A percentile compares a stretch with the other conserved stretches of the same genome.
Evolutionary conservation across 129 eudicot genomes (phyloP).

Genomic region (Artemisia annua): DNA sequence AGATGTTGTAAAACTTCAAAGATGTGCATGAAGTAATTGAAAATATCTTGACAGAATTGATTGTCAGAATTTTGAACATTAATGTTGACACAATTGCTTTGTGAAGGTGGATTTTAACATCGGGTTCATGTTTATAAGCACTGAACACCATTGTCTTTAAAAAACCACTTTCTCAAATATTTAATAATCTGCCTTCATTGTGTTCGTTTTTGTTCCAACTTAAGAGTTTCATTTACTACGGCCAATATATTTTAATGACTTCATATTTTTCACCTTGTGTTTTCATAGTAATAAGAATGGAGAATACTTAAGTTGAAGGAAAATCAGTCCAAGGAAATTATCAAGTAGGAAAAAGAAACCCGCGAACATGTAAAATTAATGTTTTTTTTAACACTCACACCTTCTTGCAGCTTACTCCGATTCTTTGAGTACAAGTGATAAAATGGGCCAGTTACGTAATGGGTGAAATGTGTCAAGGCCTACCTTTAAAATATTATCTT

Average conservation of each 20-base stretch:
- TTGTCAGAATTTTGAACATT: too few relatives aligned
- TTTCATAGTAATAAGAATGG: slow-evolving; percentile 47
- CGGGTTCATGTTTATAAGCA: too few relatives aligned
- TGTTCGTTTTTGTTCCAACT: too few relatives aligned
- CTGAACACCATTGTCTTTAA: too few relatives aligned
- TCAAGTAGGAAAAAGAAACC: slow-evolving; percentile 51
- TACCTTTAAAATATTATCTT: neutral
- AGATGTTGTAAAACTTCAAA: too few relatives aligned
- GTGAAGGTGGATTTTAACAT: too few relatives aligned
- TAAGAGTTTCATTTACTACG: too few relatives aligned
- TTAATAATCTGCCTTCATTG: too few relatives aligned
- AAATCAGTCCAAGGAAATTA: slow-evolving; percentile 37
- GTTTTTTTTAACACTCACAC: neutral
- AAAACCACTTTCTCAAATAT: too few relatives aligned
- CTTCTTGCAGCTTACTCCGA: neutral
- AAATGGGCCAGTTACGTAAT: neutral
- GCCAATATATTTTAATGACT: neutral
- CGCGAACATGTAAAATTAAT: slow-evolving; percentile 76
- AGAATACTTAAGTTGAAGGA: slow-evolving; percentile 42
- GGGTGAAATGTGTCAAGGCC: neutral
- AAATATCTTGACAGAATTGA: too few relatives aligned
- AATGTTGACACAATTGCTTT: too few relatives aligned
- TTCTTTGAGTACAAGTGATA: neutral
- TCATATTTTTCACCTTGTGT: neutral
- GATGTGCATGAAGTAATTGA: too few relatives aligned